These are phyloP conservation scores for Ophiosphaerella herpotricha DNA, from an alignment of 2,329 filamentous ascomycete genomes.

Conservation along the genomic window DNA sequence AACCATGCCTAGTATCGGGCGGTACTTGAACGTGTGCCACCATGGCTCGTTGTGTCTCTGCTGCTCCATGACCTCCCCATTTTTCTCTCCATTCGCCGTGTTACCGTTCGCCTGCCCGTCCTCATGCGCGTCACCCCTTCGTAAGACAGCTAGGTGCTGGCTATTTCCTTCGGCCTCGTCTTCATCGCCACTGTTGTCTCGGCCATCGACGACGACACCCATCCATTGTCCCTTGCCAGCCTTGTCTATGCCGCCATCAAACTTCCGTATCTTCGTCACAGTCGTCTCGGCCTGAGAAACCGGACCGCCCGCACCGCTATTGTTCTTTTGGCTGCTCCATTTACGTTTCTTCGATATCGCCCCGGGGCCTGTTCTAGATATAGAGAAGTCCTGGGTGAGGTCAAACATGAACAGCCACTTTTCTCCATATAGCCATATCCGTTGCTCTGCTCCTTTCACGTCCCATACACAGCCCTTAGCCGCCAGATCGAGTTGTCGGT, in stretches of 20 bases:
- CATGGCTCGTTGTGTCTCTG: slow-evolving; percentile 43
- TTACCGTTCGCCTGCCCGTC: slow-evolving; percentile 23
- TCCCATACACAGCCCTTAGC: slow-evolving; percentile 89
- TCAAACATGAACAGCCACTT: slow-evolving; percentile 94
- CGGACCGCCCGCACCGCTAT: slow-evolving; percentile 60
- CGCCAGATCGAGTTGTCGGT: slow-evolving; percentile 74
- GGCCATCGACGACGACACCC: slow-evolving; percentile 30
- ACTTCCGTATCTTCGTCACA: slow-evolving; percentile 55
- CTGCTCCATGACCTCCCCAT: slow-evolving; percentile 23
- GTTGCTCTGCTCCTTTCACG: slow-evolving; percentile 54
- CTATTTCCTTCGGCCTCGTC: slow-evolving; percentile 37
- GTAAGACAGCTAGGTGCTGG: slow-evolving; percentile 29
- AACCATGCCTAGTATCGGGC: slow-evolving; percentile 82
- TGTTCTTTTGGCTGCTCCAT: slow-evolving; percentile 38
- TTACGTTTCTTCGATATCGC: slow-evolving; percentile 37
- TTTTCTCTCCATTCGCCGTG: slow-evolving; percentile 13
- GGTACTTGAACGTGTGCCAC: slow-evolving; percentile 92
- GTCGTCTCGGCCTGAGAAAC: slow-evolving; percentile 54
- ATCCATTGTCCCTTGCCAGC: slow-evolving; percentile 31
- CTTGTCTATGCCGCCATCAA: slow-evolving; percentile 46
- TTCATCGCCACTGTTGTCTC: slow-evolving; percentile 36
- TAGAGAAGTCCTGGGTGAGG: slow-evolving; percentile 68
- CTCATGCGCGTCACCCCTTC: slow-evolving; percentile 29
- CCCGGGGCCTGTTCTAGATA: slow-evolving; percentile 19
- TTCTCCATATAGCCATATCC: slow-evolving; percentile 86